Base-by-base conservation (phyloP, 768 basidiomycete genomes). In the Coprinopsis marcescibilis region DNA sequence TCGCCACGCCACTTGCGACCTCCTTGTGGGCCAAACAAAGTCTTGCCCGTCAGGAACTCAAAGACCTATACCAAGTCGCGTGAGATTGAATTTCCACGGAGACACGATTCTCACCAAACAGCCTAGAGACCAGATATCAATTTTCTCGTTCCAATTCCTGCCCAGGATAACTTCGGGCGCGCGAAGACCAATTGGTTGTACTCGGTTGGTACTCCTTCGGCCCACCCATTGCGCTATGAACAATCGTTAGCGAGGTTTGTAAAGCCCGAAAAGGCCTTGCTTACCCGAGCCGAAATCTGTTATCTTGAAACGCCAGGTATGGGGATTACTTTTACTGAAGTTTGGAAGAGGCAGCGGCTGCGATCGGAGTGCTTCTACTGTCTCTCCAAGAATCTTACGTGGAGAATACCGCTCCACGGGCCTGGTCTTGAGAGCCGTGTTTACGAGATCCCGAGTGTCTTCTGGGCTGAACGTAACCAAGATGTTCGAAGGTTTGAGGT, bases 61-160 rank as follows among this genome's bases (percentile, higher is more conserved):
- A 50, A 57, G 12, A 55, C 45, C 57, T 55, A 39, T 26, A 15
- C 38, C 15, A 37, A 34, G 49, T 17, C 14, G 17, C 20, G 30
- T 34, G 7, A 42, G 15, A 20, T 7, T 13, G 4, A 20, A 27
- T 43, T 39, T 17, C 8, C 23, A 12, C 35, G 6, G 6, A 36
- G 8, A 33, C 21, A 25, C 14, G 45, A 45, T 20, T 27, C 46
- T 24, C 46, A 59, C 60, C 49, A 58, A 38, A 46, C 58, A 58
- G 5, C 60, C 59, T 27, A 62, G 56, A 3, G 55, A 52, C 56
- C 57, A 62, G 17, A 62, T 58, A 45, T 62, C 59, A 17, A 62
- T 53, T n/a, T 51, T 52, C 47, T 62, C 49, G 45, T 56, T 38
- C 59, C 59, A 62, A 20, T 41, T 40, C 7, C 54, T 51, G 11